Conservation (phyloP, 331 rosid species). For the Quercus lobata region DNA sequence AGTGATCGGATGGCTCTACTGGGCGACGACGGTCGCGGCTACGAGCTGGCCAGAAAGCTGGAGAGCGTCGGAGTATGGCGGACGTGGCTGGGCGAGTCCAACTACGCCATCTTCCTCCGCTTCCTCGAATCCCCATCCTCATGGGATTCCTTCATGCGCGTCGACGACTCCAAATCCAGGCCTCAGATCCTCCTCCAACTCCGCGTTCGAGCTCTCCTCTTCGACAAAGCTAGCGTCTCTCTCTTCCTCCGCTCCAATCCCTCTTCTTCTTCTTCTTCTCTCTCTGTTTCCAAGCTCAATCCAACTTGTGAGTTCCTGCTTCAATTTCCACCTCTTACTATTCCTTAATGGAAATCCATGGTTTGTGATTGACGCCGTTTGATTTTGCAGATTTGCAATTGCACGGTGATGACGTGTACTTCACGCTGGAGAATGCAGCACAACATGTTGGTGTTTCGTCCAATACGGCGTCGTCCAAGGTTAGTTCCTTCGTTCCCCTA, state of each 20-base stretch:
- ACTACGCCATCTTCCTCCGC: constrained; percentile 48
- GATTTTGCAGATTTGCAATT: constrained; percentile 59
- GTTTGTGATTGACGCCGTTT: neutral
- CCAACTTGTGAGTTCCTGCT: constrained; percentile 47
- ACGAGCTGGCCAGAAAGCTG: constrained; percentile 72
- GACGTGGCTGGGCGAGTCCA: constrained; percentile 75
- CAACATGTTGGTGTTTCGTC: constrained; percentile 41
- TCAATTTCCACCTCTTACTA: neutral
- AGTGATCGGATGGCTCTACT: constrained; percentile 49
- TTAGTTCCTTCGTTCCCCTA: neutral
- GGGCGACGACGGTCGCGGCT: constrained; percentile 88
- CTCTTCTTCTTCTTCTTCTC: constrained; percentile 27
- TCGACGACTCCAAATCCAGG: constrained; percentile 65
- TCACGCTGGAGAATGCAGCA: constrained; percentile 52
- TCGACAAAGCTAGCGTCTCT: constrained; percentile 80
- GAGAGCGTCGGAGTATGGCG: constrained; percentile 74
- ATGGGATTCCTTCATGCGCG: constrained; percentile 76
- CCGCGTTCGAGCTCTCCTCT: constrained; percentile 88
- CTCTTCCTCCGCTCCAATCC: constrained; percentile 48
- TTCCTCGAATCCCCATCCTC: constrained; percentile 68
- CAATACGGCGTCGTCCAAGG: constrained; percentile 47
- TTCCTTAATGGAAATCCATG: neutral
- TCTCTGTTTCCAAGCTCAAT: constrained; percentile 47
- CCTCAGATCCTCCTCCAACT: constrained; percentile 76
- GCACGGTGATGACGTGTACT: constrained; percentile 84